A percentile compares a stretch with the other conserved stretches of the same genome.
phyloP scores from a whole-genome alignment of 345 rosid genomes.

The Hibiscus mutabilis region DNA sequence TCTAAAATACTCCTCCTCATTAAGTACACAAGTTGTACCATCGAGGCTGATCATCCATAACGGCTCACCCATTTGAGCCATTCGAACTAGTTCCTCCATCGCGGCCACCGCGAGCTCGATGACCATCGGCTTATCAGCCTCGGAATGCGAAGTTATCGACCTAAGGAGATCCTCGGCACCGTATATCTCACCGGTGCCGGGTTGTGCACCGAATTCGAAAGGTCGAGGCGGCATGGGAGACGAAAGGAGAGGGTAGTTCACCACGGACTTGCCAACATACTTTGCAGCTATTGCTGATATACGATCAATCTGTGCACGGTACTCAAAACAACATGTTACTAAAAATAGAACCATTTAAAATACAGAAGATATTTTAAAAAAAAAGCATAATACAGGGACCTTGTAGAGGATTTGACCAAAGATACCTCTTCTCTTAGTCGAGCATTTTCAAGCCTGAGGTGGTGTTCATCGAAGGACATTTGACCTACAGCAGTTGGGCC shows the following conservation, averaged over 20 bases:
- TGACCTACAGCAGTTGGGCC: slow-evolving; percentile 93
- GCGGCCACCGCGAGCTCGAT: slow-evolving; percentile 80
- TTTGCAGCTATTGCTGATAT: slow-evolving; percentile 90
- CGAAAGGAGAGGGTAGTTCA: slow-evolving; percentile 67
- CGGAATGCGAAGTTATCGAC: slow-evolving; percentile 45
- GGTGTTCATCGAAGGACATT: slow-evolving; percentile 94
- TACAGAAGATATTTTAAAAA: no score
- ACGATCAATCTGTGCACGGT: slow-evolving; percentile 55
- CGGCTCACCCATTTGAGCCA: slow-evolving; percentile 77
- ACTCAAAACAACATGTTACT: neutral
- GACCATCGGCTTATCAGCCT: slow-evolving; percentile 57
- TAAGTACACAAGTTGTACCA: slow-evolving; percentile 34
- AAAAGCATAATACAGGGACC: no score
- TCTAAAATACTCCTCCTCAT: slow-evolving; percentile 61
- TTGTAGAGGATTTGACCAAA: neutral
- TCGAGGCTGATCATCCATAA: slow-evolving; percentile 59
- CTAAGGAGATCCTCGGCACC: slow-evolving; percentile 71
- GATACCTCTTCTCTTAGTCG: slow-evolving; percentile 82
- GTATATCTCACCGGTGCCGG: slow-evolving; percentile 50
- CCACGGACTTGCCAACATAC: slow-evolving; percentile 88
- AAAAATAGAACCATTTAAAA: neutral
- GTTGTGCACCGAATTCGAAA: slow-evolving; percentile 45
- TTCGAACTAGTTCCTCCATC: slow-evolving; percentile 76
- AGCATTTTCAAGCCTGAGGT: slow-evolving; percentile 80
- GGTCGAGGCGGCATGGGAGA: slow-evolving; percentile 55